Evolutionary conservation across 768 basidiomycete genomes (phyloP).

Genomic region (Suillus occidentalis): DNA sequence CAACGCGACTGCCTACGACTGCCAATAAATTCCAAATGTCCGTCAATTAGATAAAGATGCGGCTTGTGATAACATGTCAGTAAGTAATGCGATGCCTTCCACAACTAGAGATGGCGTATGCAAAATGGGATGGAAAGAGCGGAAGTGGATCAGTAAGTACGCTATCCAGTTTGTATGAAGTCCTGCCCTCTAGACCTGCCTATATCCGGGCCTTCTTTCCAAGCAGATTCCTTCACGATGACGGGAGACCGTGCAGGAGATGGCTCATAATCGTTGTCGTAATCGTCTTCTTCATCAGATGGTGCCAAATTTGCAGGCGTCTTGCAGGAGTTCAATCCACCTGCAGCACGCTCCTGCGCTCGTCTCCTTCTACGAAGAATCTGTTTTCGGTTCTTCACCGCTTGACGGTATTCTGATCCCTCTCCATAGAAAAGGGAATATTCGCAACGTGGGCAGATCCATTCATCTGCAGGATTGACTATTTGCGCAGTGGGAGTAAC

Average conservation of each 20-base stretch:
- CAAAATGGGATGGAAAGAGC: slow-evolving; percentile 13
- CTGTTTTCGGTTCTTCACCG: slow-evolving; percentile 73
- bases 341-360: slow-evolving; percentile 67
- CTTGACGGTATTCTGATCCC: slow-evolving; percentile 60
- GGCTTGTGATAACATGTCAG: slow-evolving; percentile 21
- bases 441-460: slow-evolving; percentile 95
- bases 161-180: slow-evolving; percentile 24
- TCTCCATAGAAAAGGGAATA: slow-evolving; percentile 91
- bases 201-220: slow-evolving; percentile 20
- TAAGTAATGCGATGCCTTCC: slow-evolving; percentile 26
- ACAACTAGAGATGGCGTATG: slow-evolving; percentile 14
- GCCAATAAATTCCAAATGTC: slow-evolving; percentile 30
- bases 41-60: slow-evolving; percentile 37
- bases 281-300: slow-evolving; percentile 26
- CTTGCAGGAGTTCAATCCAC: slow-evolving; percentile 27
- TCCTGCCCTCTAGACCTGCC: slow-evolving; percentile 19
- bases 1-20: slow-evolving; percentile 15
- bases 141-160: slow-evolving; percentile 11
- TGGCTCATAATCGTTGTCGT: slow-evolving; percentile 18
- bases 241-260: slow-evolving; percentile 7
- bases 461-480: slow-evolving; percentile 75
- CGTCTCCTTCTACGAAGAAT: slow-evolving; percentile 68
- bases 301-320: slow-evolving; percentile 15
- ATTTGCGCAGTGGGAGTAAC: slow-evolving; percentile 36
- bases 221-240: slow-evolving; percentile 11